Conservation (phyloP, 2,329 filamentous ascomycete genomes). For the Thelonectria blattea region DNA sequence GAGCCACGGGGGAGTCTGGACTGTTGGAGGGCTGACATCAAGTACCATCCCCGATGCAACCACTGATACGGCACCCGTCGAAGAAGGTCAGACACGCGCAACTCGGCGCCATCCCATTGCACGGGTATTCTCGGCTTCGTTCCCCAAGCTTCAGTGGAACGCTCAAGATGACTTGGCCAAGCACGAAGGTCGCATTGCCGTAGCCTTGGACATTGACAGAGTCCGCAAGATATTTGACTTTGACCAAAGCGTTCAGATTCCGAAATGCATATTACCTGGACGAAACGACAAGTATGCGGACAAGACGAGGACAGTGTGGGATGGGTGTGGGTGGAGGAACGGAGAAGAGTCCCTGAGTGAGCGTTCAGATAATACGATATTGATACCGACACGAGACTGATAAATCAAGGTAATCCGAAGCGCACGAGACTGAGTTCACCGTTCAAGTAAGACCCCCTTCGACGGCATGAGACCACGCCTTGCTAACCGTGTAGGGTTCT, state of each 20-base stretch:
- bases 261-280: conserved; percentile 3
- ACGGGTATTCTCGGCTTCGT: conserved; percentile 64
- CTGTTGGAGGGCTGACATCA: conserved; percentile 73
- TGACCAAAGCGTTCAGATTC: conserved; percentile 29
- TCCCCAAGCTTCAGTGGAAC: conserved; percentile 48
- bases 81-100: conserved; percentile 68
- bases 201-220: conserved; percentile 81
- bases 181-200: conserved; percentile 76
- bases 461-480: not conserved
- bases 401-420: conserved; percentile 23
- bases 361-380: not conserved
- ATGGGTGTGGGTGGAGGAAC: conserved; percentile 35
- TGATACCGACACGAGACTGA: conserved; percentile 10
- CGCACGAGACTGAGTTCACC: conserved; percentile 59
- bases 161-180: conserved; percentile 67
- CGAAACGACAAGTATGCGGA: not conserved
- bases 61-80: conserved; percentile 54
- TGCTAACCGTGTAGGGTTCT: conserved; percentile 67
- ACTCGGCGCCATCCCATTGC: conserved; percentile 76
- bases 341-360: conserved; percentile 24
- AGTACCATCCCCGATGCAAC: conserved; percentile 42
- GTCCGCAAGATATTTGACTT: conserved; percentile 69
- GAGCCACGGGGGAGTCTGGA: conserved; percentile 76
- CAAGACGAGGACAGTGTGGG: conserved; percentile 33
- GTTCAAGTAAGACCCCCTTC: conserved; percentile 66